A percentile compares a stretch with the other conserved stretches of the same genome.
These are phyloP conservation scores for Magnaporthiopsis poae DNA, from an alignment of 2,329 filamentous ascomycete species.

Conservation along the genomic window DNA sequence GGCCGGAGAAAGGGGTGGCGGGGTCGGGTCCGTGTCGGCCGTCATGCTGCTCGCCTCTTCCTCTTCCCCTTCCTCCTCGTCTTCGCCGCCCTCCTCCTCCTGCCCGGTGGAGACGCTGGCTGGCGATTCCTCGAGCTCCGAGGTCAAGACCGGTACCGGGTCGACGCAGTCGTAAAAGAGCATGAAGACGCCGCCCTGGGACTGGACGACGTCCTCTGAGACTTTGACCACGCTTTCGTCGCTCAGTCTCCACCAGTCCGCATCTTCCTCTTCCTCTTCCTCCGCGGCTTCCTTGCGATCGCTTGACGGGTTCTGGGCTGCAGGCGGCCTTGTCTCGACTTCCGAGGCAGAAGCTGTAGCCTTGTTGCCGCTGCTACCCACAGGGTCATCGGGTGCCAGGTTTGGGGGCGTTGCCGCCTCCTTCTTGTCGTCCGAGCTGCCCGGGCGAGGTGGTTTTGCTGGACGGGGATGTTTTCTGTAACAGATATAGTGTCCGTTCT, in stretches of 20 bases:
- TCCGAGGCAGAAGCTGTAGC: background rate
- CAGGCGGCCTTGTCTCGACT: background rate
- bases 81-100: background rate
- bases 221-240: slow-evolving; percentile 74
- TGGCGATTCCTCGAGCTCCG: background rate
- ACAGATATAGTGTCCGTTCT: slow-evolving; percentile 92
- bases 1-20: background rate
- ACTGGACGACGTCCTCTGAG: slow-evolving; percentile 61
- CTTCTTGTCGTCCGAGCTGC: slow-evolving; percentile 10
- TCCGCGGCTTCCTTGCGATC: slow-evolving; percentile 13
- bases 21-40: no score
- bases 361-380: background rate
- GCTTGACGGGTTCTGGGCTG: slow-evolving; percentile 1
- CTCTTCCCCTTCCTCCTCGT: background rate
- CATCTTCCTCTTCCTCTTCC: slow-evolving; percentile 19
- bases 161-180: slow-evolving; percentile 81
- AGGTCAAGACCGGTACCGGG: slow-evolving; percentile 32
- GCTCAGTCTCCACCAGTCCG: slow-evolving; percentile 82
- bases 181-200: slow-evolving; percentile 84
- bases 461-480: slow-evolving; percentile 59
- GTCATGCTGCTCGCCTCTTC: background rate
- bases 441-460: background rate
- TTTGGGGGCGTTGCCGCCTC: slow-evolving; percentile 9
- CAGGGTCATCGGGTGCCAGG: slow-evolving; percentile 3
- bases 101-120: background rate